A percentile compares a stretch with the other conserved stretches of the same genome.
phyloP scores from a whole-genome alignment of 441 rosid genomes.

The Mallotus repandus region DNA sequence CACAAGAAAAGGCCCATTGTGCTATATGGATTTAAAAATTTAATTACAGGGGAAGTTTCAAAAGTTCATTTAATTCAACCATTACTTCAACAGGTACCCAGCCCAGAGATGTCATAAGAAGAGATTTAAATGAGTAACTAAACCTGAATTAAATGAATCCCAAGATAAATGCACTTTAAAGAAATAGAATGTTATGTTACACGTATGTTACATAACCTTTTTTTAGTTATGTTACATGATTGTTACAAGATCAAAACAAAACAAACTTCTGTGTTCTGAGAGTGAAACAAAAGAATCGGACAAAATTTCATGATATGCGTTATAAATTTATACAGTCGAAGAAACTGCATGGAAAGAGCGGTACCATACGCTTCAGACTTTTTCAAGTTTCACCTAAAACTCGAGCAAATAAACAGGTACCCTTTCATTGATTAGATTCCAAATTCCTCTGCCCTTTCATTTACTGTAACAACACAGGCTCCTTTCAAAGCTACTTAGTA shows the following conservation, averaged over 20 bases:
- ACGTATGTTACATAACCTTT: neutral
- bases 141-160: neutral
- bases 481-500: neutral
- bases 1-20: neutral
- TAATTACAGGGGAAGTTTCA: conserved; percentile 21
- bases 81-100: neutral
- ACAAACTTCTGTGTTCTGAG: neutral
- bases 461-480: neutral
- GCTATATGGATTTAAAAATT: conserved; percentile 6
- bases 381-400: neutral
- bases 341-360: neutral
- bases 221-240: neutral
- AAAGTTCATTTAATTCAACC: conserved; percentile 10
- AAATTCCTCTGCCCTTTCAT: neutral
- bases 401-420: neutral
- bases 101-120: neutral
- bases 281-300: neutral
- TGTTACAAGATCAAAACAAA: neutral
- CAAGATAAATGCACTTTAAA: neutral
- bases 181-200: neutral
- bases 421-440: neutral
- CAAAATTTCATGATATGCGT: no score
- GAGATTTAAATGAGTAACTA: neutral
- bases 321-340: no score
- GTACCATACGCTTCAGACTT: no score